These are phyloP conservation scores for Linnemannia exigua DNA, from an alignment of 192 early-diverging fungal species.

Conservation along the genomic window DNA sequence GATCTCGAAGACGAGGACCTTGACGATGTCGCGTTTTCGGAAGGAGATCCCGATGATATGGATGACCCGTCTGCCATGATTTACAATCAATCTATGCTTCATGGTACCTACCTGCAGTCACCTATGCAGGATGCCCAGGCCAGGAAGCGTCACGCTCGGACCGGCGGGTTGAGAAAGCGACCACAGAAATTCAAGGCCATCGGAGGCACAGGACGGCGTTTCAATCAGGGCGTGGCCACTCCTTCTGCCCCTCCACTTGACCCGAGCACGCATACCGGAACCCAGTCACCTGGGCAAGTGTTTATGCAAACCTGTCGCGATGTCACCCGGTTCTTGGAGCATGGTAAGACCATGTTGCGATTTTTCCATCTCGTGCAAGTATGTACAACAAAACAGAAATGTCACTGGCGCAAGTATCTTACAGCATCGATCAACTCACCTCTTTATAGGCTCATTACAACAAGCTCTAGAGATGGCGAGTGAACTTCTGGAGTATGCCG, in stretches of 20 bases:
- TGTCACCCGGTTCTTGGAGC: slow-evolving; percentile 28
- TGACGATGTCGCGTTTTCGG: slow-evolving; percentile 33
- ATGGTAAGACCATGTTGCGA: slow-evolving; percentile 17
- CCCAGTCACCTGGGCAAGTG: background rate
- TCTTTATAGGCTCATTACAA: slow-evolving; percentile 18
- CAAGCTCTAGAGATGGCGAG: slow-evolving; percentile 26
- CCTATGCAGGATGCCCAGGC: slow-evolving; percentile 22
- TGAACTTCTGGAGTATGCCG: background rate
- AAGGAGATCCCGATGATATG: slow-evolving; percentile 25
- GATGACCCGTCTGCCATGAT: slow-evolving; percentile 26
- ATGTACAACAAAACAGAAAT: too few species aligned
- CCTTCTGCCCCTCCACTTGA: background rate
- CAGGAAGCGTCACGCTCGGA: slow-evolving; percentile 21
- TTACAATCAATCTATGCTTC: slow-evolving; percentile 17
- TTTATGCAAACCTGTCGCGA: slow-evolving; percentile 33
- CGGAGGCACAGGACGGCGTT: slow-evolving; percentile 8
- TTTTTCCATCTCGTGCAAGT: background rate
- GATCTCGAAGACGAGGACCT: slow-evolving; percentile 51
- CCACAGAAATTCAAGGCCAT: slow-evolving; percentile 15
- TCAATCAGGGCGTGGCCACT: background rate
- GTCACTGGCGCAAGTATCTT: background rate
- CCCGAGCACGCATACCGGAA: background rate
- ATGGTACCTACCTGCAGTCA: slow-evolving; percentile 39
- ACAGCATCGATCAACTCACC: background rate
- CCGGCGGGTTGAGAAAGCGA: slow-evolving; percentile 18